Percentiles rank a stretch among this genome's conserved stretches.
Conservation (phyloP, 108 stramenopile species). For the Discostella stelligeroides region DNA sequence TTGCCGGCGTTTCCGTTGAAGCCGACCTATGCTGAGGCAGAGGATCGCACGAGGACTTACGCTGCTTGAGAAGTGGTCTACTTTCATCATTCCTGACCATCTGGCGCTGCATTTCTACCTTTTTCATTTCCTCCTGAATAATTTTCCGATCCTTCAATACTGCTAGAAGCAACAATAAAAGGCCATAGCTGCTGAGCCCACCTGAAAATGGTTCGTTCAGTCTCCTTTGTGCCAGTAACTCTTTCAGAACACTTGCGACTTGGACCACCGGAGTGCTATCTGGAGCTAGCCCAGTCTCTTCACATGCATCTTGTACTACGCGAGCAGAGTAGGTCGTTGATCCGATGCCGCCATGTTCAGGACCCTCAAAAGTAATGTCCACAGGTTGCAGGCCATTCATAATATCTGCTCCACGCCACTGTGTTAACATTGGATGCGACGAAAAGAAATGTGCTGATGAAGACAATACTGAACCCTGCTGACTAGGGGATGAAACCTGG, state of each 20-base stretch:
- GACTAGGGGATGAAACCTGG: constrained; percentile 16
- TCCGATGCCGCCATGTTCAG: constrained; percentile 93
- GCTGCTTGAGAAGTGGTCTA: not conserved
- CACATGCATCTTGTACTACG: constrained; percentile 77
- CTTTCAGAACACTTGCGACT: constrained; percentile 86
- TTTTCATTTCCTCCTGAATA: constrained; percentile 73
- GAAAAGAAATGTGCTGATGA: constrained; percentile 47
- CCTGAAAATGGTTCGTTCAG: constrained; percentile 96
- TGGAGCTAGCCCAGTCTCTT: constrained; percentile 63
- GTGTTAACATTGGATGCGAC: constrained; percentile 38
- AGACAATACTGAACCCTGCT: constrained; percentile 18
- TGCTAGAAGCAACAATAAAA: constrained; percentile 86
- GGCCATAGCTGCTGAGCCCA: constrained; percentile 94
- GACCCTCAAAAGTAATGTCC: constrained; percentile 95
- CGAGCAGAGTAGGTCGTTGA: constrained; percentile 77
- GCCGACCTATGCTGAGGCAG: not conserved
- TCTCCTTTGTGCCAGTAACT: constrained; percentile 85
- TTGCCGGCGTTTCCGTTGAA: not conserved
- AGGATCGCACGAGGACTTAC: not conserved
- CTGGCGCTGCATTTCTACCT: constrained; percentile 59
- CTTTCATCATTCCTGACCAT: constrained; percentile 10
- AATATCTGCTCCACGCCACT: constrained; percentile 87
- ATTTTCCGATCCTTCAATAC: constrained; percentile 76
- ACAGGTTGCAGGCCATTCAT: constrained; percentile 85
- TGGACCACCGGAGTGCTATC: constrained; percentile 82